Evolutionary conservation across 1,139 yeast species (phyloP).

Genomic region (Williopsis jadinii): DNA sequence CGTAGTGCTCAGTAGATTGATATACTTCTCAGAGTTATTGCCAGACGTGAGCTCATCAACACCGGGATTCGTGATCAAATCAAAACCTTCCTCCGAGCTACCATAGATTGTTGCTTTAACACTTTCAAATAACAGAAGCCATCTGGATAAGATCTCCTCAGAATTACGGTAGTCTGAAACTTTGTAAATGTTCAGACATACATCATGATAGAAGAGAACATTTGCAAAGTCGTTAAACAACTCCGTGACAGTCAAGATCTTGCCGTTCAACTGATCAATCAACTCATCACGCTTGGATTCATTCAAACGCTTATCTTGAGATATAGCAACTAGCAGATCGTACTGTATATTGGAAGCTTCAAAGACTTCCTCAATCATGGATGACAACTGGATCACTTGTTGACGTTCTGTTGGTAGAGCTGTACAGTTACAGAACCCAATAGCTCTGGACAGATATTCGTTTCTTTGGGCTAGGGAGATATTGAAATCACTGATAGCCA

Average conservation of each 20-base stretch:
- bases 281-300: constrained; percentile 38
- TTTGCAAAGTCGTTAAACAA: constrained; percentile 82
- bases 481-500: constrained; percentile 70
- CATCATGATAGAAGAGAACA: constrained; percentile 80
- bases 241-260: constrained; percentile 66
- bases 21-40: constrained; percentile 19
- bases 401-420: constrained; percentile 76
- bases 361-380: constrained; percentile 69
- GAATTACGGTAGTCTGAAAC: constrained; percentile 73
- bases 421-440: constrained; percentile 84
- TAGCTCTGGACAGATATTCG: constrained; percentile 85
- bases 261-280: constrained; percentile 48
- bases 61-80: constrained; percentile 15
- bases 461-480: constrained; percentile 68
- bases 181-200: constrained; percentile 72
- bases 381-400: constrained; percentile 63
- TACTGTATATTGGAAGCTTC: constrained; percentile 88
- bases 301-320: constrained; percentile 51
- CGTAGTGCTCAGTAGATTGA: constrained; percentile 27
- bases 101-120: constrained; percentile 21
- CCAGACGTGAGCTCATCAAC: constrained; percentile 23
- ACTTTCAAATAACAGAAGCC: constrained; percentile 52
- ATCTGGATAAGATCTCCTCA: constrained; percentile 64
- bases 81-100: constrained; percentile 2
- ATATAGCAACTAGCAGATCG: constrained; percentile 59